Evolutionary conservation across 805 yeast species (phyloP), one percentile per base, ranked within the genome.

Genomic region (Sugiyamaella valdiviana): DNA sequence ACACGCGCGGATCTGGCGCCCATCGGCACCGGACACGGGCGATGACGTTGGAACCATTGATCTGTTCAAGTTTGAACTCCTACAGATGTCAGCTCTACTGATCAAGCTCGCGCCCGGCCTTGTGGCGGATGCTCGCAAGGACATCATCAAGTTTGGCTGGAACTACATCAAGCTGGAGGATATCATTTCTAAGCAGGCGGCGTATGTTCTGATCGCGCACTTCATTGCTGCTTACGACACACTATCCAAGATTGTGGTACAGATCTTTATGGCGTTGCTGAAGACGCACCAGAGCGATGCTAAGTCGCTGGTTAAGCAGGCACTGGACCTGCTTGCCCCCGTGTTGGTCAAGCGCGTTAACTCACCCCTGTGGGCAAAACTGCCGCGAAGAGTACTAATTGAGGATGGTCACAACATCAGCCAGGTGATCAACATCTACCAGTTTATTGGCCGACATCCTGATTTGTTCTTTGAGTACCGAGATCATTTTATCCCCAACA

Each of bases 61-160:
- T 60, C 71, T 76, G 35, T 83, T 78, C 65, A 73, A 95, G 49
- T 77, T 85, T 53, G 93, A 86, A 50, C 68, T 91, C 6, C 71
- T 93, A 19, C 95, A 90, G 56, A 65, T 89, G 61, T 84, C 98
- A 0, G 81, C 96, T 0, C 67, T 84, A 39, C 67, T 93, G 39
- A 77, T 89, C 21, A 81, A 82, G 59, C 77, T 80, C 66, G 81
- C 85, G 1, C 80, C 95, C 0, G 64, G 68, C 0, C 65, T 73
- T 9, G 73, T 87, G 21, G 68, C 76, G 6, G 83, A 79, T 14
- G 74, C 77, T 55, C 74, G 85, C 39, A 91, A 88, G 61, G 95
- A 89, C 57, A 79, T 93, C 39, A 87, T 93, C 64, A 88, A 87
- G 63, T 93, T 89, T 68, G 85, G 89, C 57, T 93, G 99, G 99